These are phyloP conservation scores for Dothideomycetes sp. DNA, from an alignment of 2,329 filamentous ascomycete genomes.

Conservation along the genomic window DNA sequence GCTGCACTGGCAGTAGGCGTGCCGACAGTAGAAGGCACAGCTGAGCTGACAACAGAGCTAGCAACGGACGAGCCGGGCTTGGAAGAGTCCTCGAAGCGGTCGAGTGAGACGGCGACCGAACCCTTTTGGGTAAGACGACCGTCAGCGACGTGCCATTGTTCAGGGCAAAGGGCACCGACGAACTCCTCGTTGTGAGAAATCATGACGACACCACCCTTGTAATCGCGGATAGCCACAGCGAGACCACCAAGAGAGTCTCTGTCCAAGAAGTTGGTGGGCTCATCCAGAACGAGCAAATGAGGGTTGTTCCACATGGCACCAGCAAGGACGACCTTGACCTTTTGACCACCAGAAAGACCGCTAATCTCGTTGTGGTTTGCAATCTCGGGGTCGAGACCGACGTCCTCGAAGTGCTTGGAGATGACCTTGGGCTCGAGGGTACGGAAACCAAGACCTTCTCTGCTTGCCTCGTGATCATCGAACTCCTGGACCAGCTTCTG, in stretches of 20 bases:
- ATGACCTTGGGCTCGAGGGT: conserved; percentile 88
- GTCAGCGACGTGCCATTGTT: conserved; percentile 91
- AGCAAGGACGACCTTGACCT: conserved; percentile 96
- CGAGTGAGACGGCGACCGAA: conserved; percentile 60
- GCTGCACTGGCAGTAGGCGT: conserved; percentile 25
- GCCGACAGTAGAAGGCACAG: conserved; percentile 21
- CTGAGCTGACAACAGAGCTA: conserved; percentile 37
- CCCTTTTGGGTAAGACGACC: conserved; percentile 81
- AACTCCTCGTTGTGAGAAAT: conserved; percentile 99
- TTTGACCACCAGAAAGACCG: conserved; percentile 90
- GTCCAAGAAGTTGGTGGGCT: conserved; percentile 98
- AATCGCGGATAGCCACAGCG: conserved; percentile 95
- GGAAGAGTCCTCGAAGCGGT: conserved; percentile 77
- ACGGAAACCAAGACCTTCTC: conserved; percentile 94
- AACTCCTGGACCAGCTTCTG: conserved; percentile 94
- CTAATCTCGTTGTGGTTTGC: conserved; percentile 98
- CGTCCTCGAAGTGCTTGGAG: conserved; percentile 94
- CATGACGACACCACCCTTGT: conserved; percentile 97
- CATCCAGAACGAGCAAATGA: conserved; percentile 91
- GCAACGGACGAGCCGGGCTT: conserved; percentile 52
- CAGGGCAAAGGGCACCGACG: conserved; percentile 85
- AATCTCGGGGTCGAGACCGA: conserved; percentile 93
- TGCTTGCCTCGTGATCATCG: conserved; percentile 96
- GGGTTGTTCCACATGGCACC: conserved; percentile 74
- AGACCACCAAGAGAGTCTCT: conserved; percentile 93